Evolutionary conservation across 495 filamentous ascomycete genomes (phyloP), one percentile per base, ranked within the genome.

Genomic region (Trichoderma orchidacearum): DNA sequence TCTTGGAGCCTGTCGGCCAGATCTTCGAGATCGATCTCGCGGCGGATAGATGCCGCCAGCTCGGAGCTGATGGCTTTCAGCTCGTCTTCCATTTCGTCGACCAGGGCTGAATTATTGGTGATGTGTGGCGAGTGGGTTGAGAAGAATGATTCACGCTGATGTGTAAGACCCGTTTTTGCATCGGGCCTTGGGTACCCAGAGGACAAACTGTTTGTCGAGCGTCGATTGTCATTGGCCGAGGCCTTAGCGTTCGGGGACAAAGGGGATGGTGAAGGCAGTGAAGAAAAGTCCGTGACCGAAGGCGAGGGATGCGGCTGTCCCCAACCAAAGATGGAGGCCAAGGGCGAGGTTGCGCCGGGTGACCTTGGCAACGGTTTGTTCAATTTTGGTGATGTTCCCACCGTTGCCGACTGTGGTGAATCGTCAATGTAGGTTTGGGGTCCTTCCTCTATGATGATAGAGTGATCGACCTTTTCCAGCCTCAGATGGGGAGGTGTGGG

Each of bases 21-120:
- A 64, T 98, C 94, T 66, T 98, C 93, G 51, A 98, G 69, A 62
- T 98, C 93, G 85, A 98, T 90, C 74, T 98, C 93, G 60, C 93
- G 83, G 57, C 86, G 81, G 62, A 98, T 96, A 29, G 92, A 96
- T 30, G 84, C 79, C 23, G 93, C 94, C 64, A 97, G 71, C 71
- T 98, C 94, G 56, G 85, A 80, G 69, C 89, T 93, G 65, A 98
- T 91, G 66, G 90, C 85, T 59, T 87, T 85, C 67, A 98, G 70
- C 74, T 98, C 93, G 62, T 89, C 87, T 74, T 96, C 91, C 74
- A 98, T 81, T 63, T 94, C 91, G 63, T 85, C 77, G 68, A 85
- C 68, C 59, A 76, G 64, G 55, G 58, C 55, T 54, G 68, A 54
- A 45, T 63, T 54, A 25, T 32, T 17, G 53, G 30, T 35, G 31